These are phyloP conservation scores for Immersiella caudata DNA, from an alignment of 495 filamentous ascomycete genomes.

Conservation along the genomic window DNA sequence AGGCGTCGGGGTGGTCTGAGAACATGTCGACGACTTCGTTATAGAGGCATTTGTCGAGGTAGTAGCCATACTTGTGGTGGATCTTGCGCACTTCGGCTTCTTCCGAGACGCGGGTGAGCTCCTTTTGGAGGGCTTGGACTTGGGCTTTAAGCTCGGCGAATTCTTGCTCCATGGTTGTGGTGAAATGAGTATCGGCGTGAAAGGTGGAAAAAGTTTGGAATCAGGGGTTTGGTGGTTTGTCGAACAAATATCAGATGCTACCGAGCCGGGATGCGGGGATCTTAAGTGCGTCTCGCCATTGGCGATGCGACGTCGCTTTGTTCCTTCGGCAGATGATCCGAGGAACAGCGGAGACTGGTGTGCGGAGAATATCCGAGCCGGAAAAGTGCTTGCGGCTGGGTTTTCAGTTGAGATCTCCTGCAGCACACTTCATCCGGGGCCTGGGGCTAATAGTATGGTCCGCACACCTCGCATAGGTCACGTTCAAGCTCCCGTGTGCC, in stretches of 20 bases:
- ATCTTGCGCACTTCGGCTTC: constrained; percentile 56
- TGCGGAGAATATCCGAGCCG: constrained; percentile 15
- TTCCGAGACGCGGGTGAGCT: constrained; percentile 44
- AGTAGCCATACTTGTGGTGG: constrained; percentile 61
- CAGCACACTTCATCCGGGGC: background rate
- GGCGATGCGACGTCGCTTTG: background rate
- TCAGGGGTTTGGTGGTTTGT: background rate
- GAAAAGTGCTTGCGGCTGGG: constrained; percentile 18
- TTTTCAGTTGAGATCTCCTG: background rate
- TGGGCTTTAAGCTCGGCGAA: constrained; percentile 48
- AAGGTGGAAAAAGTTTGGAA: background rate
- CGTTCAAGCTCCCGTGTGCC: no score
- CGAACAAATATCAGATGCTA: background rate
- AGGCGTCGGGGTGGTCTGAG: constrained; percentile 56
- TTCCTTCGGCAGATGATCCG: constrained; percentile 23
- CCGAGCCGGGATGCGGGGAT: constrained; percentile 3
- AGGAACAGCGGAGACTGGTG: background rate
- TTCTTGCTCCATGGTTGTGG: constrained; percentile 36
- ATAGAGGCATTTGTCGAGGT: constrained; percentile 62
- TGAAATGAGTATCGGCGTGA: constrained; percentile 5
- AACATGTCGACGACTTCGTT: constrained; percentile 57
- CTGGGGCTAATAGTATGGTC: background rate
- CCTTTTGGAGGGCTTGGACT: constrained; percentile 41
- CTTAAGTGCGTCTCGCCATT: background rate
- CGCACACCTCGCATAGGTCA: background rate